phyloP scores from a whole-genome alignment of 768 basidiomycete genomes.

The Mrakia blollopis region DNA sequence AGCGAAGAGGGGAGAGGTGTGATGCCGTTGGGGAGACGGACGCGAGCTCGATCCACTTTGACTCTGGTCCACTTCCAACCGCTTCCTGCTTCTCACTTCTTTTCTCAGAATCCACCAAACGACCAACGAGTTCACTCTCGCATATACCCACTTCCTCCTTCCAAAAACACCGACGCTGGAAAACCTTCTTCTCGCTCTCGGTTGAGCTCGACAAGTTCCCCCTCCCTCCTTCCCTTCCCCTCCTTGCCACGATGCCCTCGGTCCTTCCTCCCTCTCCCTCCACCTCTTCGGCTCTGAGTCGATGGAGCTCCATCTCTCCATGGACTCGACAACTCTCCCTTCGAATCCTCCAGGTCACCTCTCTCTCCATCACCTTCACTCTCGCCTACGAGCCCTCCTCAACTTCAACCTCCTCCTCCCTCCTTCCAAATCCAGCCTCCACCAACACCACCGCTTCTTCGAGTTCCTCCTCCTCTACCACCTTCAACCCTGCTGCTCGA shows the following conservation, averaged over 20 bases:
- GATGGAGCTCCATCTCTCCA: conserved; percentile 1
- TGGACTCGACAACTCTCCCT: conserved; percentile 29
- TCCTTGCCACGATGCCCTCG: background rate
- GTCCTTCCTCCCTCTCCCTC: background rate
- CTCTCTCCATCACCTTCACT: conserved; percentile 31
- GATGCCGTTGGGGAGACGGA: background rate
- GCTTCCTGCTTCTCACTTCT: too few species aligned
- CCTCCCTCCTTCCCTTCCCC: background rate
- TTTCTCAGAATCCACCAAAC: too few species aligned
- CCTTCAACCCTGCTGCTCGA: background rate
- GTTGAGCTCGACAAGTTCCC: too few species aligned
- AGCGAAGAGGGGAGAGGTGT: background rate
- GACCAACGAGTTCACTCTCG: too few species aligned
- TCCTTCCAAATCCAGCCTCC: background rate
- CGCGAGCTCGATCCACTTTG: background rate
- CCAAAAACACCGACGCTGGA: too few species aligned
- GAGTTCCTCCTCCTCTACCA: background rate
- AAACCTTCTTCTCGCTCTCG: too few species aligned
- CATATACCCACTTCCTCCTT: too few species aligned
- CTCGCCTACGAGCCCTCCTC: conserved; percentile 25
- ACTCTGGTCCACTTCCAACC: too few species aligned
- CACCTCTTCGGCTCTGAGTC: background rate
- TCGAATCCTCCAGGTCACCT: conserved; percentile 32
- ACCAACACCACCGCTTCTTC: background rate
- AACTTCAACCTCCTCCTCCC: background rate